phyloP scores from a whole-genome alignment of 108 stramenopile genomes.

The Pseudonitzschia delicatissima region DNA sequence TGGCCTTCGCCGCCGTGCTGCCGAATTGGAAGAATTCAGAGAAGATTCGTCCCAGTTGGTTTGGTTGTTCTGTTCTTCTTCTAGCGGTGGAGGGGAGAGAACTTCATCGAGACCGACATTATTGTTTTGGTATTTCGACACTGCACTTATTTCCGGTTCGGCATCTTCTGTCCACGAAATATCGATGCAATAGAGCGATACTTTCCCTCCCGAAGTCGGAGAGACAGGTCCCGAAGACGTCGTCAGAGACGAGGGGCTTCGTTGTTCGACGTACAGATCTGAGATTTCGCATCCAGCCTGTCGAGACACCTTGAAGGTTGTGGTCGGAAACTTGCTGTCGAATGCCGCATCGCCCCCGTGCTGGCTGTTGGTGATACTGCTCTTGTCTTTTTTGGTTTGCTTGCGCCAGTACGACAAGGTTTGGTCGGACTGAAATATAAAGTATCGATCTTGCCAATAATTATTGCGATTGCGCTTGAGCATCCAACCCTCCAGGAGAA shows the following conservation, averaged over 20 bases:
- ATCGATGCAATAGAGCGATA: constrained; percentile 38
- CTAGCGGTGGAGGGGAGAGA: not conserved
- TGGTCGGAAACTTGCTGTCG: not conserved
- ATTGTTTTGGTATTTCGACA: not conserved
- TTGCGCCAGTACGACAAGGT: constrained; percentile 26
- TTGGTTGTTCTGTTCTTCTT: not conserved
- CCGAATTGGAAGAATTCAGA: not conserved
- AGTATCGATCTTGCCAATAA: constrained; percentile 39
- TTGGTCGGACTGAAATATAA: constrained; percentile 27
- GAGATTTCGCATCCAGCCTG: constrained; percentile 37
- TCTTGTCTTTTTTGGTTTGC: not conserved
- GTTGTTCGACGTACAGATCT: constrained; percentile 38
- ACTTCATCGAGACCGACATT: constrained; percentile 6
- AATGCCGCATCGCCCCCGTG: not conserved
- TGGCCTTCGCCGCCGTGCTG: not conserved
- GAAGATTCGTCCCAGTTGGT: not conserved
- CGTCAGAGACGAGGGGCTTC: constrained; percentile 9
- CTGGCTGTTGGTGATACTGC: not conserved
- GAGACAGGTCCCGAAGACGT: not conserved
- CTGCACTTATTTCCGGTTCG: not conserved
- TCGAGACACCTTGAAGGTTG: constrained; percentile 15
- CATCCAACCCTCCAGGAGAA: constrained; percentile 24
- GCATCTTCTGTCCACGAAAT: constrained; percentile 26
- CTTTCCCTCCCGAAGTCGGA: constrained; percentile 5
- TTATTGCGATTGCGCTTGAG: constrained; percentile 30